phyloP scores from a whole-genome alignment of 1,139 yeast species.

The Yamadazyma buinensis region DNA sequence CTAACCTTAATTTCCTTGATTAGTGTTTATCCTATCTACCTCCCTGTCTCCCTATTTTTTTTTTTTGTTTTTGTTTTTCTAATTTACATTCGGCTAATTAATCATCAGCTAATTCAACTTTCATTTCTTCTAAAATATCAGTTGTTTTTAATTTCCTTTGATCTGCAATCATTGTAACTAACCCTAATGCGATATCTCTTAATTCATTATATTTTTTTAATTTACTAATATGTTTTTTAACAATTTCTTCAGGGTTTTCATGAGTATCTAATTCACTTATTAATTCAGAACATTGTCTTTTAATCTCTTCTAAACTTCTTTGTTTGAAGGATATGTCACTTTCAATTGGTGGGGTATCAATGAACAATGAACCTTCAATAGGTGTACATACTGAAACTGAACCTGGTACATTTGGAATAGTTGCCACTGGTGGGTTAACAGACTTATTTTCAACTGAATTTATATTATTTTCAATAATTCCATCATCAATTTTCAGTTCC shows the following conservation, averaged over 20 bases:
- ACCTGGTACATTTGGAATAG: too few relatives aligned
- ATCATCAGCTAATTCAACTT: constrained; percentile 9
- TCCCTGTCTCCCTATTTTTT: too few relatives aligned
- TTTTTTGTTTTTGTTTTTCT: too few relatives aligned
- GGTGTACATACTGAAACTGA: too few relatives aligned
- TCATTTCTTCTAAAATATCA: constrained; percentile 38
- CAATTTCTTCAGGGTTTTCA: constrained; percentile 31
- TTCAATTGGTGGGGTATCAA: background rate
- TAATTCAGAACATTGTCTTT: constrained; percentile 31
- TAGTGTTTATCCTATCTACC: too few relatives aligned
- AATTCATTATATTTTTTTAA: constrained; percentile 46
- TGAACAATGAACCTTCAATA: too few relatives aligned
- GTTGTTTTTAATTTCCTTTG: constrained; percentile 39
- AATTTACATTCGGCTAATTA: too few relatives aligned
- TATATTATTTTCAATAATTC: too few relatives aligned
- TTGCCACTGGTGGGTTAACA: too few relatives aligned
- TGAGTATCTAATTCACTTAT: constrained; percentile 33
- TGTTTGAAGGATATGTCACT: constrained; percentile 12
- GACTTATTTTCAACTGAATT: too few relatives aligned
- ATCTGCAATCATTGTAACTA: constrained; percentile 50
- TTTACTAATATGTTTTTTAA: constrained; percentile 40
- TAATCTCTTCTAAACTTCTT: constrained; percentile 29
- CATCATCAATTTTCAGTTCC: too few relatives aligned
- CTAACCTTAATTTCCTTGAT: too few relatives aligned
- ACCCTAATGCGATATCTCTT: constrained; percentile 46